Conservation (phyloP, 441 rosid genomes). For the Theobroma grandiflorum region DNA sequence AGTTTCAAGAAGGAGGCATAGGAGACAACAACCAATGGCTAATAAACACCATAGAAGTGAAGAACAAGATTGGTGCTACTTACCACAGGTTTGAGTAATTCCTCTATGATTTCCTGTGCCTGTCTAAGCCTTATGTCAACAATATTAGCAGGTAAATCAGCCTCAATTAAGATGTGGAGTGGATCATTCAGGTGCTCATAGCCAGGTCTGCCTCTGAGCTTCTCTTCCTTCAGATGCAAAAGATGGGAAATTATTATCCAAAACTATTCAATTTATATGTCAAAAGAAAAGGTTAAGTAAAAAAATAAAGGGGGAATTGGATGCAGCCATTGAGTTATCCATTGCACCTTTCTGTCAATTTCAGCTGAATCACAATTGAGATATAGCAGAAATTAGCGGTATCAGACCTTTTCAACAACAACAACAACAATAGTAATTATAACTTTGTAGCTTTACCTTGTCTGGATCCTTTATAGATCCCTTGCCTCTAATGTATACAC, state of each 20-base stretch:
- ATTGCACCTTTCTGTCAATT: neutral
- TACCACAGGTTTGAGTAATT: constrained; percentile 97
- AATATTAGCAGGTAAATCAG: constrained; percentile 86
- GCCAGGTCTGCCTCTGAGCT: constrained; percentile 90
- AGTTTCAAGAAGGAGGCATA: constrained; percentile 2
- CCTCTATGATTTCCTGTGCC: constrained; percentile 97
- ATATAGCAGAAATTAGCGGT: constrained; percentile 8
- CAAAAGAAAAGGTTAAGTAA: neutral
- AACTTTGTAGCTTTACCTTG: constrained; percentile 52
- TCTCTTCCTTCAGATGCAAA: constrained; percentile 74
- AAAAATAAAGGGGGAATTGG: neutral
- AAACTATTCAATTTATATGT: constrained; percentile 17
- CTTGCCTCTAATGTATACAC: constrained; percentile 93
- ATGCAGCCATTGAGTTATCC: neutral
- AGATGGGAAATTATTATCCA: constrained; percentile 29
- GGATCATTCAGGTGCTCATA: constrained; percentile 97
- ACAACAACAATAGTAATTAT: neutral
- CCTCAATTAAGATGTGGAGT: constrained; percentile 93
- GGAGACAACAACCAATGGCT: neutral
- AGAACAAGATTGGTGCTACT: constrained; percentile 21
- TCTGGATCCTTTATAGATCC: constrained; percentile 98
- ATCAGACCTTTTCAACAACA: neutral
- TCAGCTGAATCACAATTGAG: neutral
- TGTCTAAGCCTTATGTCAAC: constrained; percentile 89
- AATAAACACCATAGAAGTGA: neutral